Evolutionary conservation across 179 eudicot genomes (phyloP), one percentile per base, ranked within the genome.

Genomic region (Silene coronaria): DNA sequence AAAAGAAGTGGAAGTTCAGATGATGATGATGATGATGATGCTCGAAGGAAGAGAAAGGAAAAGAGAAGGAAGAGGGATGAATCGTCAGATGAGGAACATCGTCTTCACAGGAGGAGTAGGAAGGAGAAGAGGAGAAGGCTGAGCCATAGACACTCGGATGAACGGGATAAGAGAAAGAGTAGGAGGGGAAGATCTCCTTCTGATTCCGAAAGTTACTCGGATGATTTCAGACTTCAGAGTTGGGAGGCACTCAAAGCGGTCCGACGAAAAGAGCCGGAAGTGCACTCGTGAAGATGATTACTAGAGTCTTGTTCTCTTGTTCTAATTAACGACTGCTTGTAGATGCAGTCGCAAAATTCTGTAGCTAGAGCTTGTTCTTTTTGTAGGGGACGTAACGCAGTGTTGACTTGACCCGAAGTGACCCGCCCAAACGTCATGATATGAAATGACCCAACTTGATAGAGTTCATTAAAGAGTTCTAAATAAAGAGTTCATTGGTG

Each of bases 41-140:
- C 71, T 51, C 70, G 85, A 19, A 86, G 85, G 77, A 82, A 82
- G 55, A 88, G 75, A 62, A 87, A 82, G 84, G 85, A 84, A 59
- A 90, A 82, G 81, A 83, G 92, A 79, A 86, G 92, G 77, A 88
- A 83, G 82, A 88, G 84, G 75, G 90, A 90, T 74, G 88, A 79
- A 7, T 85, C 92, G 11, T 89, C 94, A 3, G 92, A 91, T 74
- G 96, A 86, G 45, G 89, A 88, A 36, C 81, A 78, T 9, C 83
- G 78, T 22, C 80, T 81, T 61, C 71, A 81, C 76, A 84, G 76
- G 81, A 88, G 91, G 81, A 88, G 89, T 76, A 90, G 84, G 86
- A 86, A 87, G 87, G 91, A 90, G 81, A 92, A 82, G 89, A 85
- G 90, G 82, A 85, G 94, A 74, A 83, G 96, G 80, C 85, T 91